A percentile compares a stretch with the other conserved stretches of the same genome.
Conservation (phyloP, 805 yeast species). For the Schizosaccharomyces osmophilus region DNA sequence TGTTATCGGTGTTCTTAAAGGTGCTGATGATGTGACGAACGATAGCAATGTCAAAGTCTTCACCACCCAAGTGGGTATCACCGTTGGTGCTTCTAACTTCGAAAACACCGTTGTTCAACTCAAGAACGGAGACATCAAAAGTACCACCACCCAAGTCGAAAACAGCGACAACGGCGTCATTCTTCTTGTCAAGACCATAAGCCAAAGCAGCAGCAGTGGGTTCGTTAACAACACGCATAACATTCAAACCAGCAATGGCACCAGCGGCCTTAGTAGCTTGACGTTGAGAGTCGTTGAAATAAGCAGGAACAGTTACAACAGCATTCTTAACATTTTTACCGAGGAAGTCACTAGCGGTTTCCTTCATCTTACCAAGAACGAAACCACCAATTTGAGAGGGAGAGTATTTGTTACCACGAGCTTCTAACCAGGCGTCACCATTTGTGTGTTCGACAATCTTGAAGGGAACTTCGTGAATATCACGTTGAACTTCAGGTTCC, state of each 20-base stretch:
- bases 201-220: slow-evolving; percentile 90
- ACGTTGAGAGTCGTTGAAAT: slow-evolving; percentile 76
- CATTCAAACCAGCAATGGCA: slow-evolving; percentile 84
- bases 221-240: slow-evolving; percentile 70
- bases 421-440: slow-evolving; percentile 93
- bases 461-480: slow-evolving; percentile 69
- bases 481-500: slow-evolving; percentile 77
- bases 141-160: slow-evolving; percentile 98
- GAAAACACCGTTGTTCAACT: slow-evolving; percentile 91
- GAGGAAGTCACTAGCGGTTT: slow-evolving; percentile 80
- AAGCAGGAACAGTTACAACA: slow-evolving; percentile 75
- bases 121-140: slow-evolving; percentile 85
- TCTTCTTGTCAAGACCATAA: slow-evolving; percentile 68
- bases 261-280: slow-evolving; percentile 93
- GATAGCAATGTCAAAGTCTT: slow-evolving; percentile 67
- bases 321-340: slow-evolving; percentile 77
- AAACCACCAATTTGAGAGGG: slow-evolving; percentile 93
- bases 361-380: slow-evolving; percentile 87
- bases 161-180: slow-evolving; percentile 66
- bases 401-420: slow-evolving; percentile 66
- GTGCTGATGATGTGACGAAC: slow-evolving; percentile 62
- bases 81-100: slow-evolving; percentile 96
- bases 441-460: slow-evolving; percentile 69
- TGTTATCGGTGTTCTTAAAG: slow-evolving; percentile 52
- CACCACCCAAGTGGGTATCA: slow-evolving; percentile 86